Evolutionary conservation across 768 basidiomycete species (phyloP), one percentile per base, ranked within the genome.

Genomic region (Tricholoma sp.): DNA sequence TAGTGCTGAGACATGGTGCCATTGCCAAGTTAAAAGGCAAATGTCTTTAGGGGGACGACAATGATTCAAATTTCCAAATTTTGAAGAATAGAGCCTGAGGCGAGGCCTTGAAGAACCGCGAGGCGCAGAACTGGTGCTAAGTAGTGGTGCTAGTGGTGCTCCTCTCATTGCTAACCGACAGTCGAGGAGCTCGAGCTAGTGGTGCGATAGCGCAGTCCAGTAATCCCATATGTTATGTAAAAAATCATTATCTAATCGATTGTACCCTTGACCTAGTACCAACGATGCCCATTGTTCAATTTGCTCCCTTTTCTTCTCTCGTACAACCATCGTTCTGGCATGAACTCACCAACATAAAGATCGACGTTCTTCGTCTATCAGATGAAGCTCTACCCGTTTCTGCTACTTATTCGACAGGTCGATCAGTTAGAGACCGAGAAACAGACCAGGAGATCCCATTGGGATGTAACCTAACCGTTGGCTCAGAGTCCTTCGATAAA

Each of bases 301-400:
- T 99, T 67, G 78, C 87, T 42, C 94, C 95, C 0, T 86, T 98
- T 63, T 78, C 87, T 4, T 94, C 94, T 7, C 78, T 90, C 44
- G 89, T 97, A 2, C 86, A 93, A 59, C 95, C 97, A 0, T 79
- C 85, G 2, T 94, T 98, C 70, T 99, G 95, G 94, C 90, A 96
- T 61, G 83, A 86, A 52, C 86, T 99, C 39, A 90, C 91, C 1
- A 74, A 80, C 29, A 72, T 94, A 72, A 99, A 99, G 79, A 85
- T 99, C 65, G 93, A 98, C 68, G 85, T 91, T 12, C 83, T 95
- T 41, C 84, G 84, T 58, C 81, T 98, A 24, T 88, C 88, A 2
- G 89, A 95, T 58, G 82, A 81, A 3, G 77, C 84, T 0, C 63
- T 92, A 8, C 70, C 85, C 1, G 71, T 96, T 48, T 63, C 69